Conservation (phyloP, 2,329 filamentous ascomycete species). For the Emergomyces orientalis region DNA sequence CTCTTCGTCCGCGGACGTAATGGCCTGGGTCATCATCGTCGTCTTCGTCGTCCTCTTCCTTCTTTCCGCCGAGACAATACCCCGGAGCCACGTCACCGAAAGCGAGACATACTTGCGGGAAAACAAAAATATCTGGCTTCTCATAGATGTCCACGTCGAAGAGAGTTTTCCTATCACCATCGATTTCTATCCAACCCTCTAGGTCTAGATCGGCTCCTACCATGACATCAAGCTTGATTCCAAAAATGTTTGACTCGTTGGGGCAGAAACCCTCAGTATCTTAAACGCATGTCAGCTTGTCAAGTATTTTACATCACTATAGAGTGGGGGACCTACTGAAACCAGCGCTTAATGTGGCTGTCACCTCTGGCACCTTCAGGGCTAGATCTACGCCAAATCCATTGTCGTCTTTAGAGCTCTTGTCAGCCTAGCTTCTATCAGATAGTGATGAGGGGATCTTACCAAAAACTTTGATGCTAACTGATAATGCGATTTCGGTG, state of each 20-base stretch:
- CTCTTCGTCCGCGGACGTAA: not conserved
- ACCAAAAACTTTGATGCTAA: conserved; percentile 9
- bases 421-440: not conserved
- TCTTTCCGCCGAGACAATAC: conserved; percentile 5
- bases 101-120: conserved; percentile 7
- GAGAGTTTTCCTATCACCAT: conserved; percentile 8
- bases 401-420: conserved; percentile 8
- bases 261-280: conserved; percentile 8
- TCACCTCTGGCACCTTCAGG: conserved; percentile 7
- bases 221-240: conserved; percentile 6
- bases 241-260: conserved; percentile 4
- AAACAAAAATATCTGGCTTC: conserved; percentile 6
- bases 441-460: not conserved
- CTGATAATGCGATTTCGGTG: conserved; percentile 9
- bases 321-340: not conserved
- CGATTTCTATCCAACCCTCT: conserved; percentile 7
- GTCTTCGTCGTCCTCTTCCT: conserved; percentile 6
- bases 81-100: conserved; percentile 4
- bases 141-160: conserved; percentile 8
- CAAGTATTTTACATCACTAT: not conserved
- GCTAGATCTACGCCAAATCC: conserved; percentile 9
- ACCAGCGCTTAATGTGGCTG: conserved; percentile 7
- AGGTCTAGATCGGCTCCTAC: conserved; percentile 7
- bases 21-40: conserved; percentile 4
- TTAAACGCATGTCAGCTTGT: conserved; percentile 1